phyloP scores from a whole-genome alignment of 257 asterid genomes.

The Ocimum tenuiflorum region DNA sequence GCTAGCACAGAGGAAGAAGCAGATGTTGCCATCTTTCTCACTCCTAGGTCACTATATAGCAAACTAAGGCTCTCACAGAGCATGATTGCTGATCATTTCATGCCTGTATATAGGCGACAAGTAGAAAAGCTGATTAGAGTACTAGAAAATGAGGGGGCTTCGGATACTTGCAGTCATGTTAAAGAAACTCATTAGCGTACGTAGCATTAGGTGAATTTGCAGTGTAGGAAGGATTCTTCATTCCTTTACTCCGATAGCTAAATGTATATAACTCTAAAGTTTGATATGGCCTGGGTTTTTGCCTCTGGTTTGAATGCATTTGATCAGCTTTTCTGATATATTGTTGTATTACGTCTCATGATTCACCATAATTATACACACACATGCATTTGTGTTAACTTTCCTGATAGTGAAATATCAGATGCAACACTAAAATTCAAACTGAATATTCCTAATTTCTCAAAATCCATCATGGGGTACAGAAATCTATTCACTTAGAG shows the following conservation, averaged over 20 bases:
- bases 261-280: background rate
- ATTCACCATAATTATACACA: background rate
- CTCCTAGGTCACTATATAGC: conserved; percentile 67
- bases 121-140: conserved; percentile 67
- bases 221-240: conserved; percentile 16
- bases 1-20: conserved; percentile 27
- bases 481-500: no score
- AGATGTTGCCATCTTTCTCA: conserved; percentile 62
- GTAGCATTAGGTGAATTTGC: conserved; percentile 3
- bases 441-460: background rate
- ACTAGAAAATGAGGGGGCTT: conserved; percentile 40
- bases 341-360: background rate
- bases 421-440: background rate
- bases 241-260: conserved; percentile 9
- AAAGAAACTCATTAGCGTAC: conserved; percentile 20
- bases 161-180: conserved; percentile 4
- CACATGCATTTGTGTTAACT: no score
- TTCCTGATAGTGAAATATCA: no score
- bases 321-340: background rate
- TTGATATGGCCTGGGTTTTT: background rate
- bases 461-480: no score
- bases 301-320: background rate
- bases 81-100: conserved; percentile 91
- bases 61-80: conserved; percentile 78
- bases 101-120: conserved; percentile 84